These are phyloP conservation scores for Fusarium sp. DNA, from an alignment of 2,329 filamentous ascomycete species.

Conservation along the genomic window DNA sequence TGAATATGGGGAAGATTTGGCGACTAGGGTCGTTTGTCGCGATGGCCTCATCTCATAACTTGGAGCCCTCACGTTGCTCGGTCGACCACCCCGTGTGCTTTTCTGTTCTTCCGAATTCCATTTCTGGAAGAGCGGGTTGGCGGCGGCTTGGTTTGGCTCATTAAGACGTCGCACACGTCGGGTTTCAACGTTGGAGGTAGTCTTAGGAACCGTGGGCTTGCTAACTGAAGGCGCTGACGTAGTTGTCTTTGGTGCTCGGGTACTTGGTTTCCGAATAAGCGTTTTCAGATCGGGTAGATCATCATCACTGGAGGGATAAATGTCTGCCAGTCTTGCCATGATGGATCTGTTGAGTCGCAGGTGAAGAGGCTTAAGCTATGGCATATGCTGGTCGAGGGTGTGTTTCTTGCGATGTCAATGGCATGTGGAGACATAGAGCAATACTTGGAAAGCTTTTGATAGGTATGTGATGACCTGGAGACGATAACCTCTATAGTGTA, in stretches of 20 bases:
- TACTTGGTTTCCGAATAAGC: conserved; percentile 35
- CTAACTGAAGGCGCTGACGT: conserved; percentile 6
- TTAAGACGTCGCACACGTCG: conserved; percentile 47
- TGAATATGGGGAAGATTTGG: not conserved
- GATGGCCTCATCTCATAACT: not conserved
- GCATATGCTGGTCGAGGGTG: not conserved
- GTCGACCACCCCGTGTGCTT: not conserved
- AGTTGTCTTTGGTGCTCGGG: conserved; percentile 24
- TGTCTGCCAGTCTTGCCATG: conserved; percentile 46
- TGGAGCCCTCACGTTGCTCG: not conserved
- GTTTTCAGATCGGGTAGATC: conserved; percentile 54
- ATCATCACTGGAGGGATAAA: conserved; percentile 50
- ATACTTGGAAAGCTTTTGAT: not conserved
- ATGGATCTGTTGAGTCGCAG: not conserved
- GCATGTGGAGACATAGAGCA: conserved; percentile 5
- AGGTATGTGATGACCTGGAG: conserved; percentile 10
- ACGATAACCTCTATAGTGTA: not conserved
- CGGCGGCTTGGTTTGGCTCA: conserved; percentile 25
- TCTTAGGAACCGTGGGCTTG: conserved; percentile 39
- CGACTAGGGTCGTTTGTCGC: not conserved
- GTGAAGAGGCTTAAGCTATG: not conserved
- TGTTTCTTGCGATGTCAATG: not conserved
- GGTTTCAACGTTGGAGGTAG: conserved; percentile 35
- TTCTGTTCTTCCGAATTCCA: conserved; percentile 42
- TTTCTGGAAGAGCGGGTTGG: conserved; percentile 47